Conservation (phyloP, 768 basidiomycete species). For the Naganishia onofrii region DNA sequence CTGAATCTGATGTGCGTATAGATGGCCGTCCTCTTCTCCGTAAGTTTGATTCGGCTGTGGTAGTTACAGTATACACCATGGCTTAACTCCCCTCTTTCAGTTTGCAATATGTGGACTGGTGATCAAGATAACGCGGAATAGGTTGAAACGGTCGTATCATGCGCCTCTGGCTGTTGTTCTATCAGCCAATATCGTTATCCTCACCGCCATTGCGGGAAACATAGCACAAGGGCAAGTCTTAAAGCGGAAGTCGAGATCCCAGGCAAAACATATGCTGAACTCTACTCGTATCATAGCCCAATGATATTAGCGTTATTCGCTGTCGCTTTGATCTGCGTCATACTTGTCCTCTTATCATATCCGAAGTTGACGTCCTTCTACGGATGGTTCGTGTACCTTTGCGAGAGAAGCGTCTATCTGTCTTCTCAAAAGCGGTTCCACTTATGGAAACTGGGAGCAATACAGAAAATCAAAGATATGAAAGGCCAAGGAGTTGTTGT, state of each 20-base stretch:
- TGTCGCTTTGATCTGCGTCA: conserved; percentile 9
- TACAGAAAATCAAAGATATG: conserved; percentile 18
- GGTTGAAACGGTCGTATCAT: conserved; percentile 12
- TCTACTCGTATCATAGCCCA: neutral
- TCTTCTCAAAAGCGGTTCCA: neutral
- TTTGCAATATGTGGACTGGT: conserved; percentile 34
- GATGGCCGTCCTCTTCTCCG: conserved; percentile 29
- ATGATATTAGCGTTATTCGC: conserved; percentile 23
- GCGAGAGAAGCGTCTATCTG: conserved; percentile 22
- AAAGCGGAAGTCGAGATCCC: neutral
- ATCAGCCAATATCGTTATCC: neutral
- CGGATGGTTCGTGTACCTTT: conserved; percentile 22
- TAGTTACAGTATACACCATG: conserved; percentile 16
- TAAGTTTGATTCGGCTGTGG: neutral
- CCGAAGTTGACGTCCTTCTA: conserved; percentile 13
- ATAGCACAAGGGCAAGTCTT: conserved; percentile 15
- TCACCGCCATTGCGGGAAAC: conserved; percentile 21
- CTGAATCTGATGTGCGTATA: neutral
- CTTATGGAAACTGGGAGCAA: conserved; percentile 3
- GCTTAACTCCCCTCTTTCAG: conserved; percentile 42
- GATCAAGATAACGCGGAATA: conserved; percentile 28
- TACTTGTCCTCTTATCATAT: neutral
- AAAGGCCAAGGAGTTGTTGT: conserved; percentile 21
- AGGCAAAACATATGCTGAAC: neutral
- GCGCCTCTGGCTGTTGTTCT: conserved; percentile 15